Evolutionary conservation across 176 grass and related monocot genomes (phyloP), one percentile per base, ranked within the genome.

Genomic region (Neostapfia colusana): DNA sequence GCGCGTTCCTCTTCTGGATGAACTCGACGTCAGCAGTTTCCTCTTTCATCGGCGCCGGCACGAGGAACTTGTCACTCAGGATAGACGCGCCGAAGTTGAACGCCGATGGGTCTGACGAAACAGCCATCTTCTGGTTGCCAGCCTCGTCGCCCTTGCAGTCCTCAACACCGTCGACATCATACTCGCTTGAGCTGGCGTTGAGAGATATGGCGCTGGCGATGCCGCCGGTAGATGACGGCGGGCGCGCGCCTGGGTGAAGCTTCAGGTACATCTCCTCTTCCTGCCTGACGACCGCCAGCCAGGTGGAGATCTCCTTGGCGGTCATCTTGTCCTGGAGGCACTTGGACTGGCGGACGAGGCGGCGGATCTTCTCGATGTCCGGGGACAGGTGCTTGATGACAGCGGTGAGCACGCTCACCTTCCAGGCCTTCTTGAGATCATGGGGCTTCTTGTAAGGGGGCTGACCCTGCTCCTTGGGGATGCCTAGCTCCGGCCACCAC

Each of bases 321-420:
- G 95, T 99, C 95, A 99, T 99, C 85, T 99, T 99, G 80, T 99
- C 95, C 61, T 99, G 95, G 61, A 99, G 90, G 74, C 95, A 99
- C 70, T 99, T 99, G 69, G 91, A 94, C 82, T 95, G 91, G 36
- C 95, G 79, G 25, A 95, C 95, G 0, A 99, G 85, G 10, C 95
- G 70, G 7, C 95, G 91, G 55, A 99, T 95, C 87, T 99, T 99
- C 74, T 99, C 95, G 10, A 99, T 92, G 75, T 99, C 91, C 12
- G 95, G 95, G 7, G 91, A 99, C 82, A 99, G 95, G 83, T 99
- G 95, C 82, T 99, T 99, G 80, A 99, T 99, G 15, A 99, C 95
- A 13, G 95, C 95, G 18, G 95, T 99, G 77, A 99, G 84, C 57
- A 99, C 95, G 65, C 95, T 89, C 9, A 99, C 95, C 67, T 99